Evolutionary conservation across 2,329 filamentous ascomycete species (phyloP), one percentile per base, ranked within the genome.

Genomic region (Chalaropsis thielavioides): DNA sequence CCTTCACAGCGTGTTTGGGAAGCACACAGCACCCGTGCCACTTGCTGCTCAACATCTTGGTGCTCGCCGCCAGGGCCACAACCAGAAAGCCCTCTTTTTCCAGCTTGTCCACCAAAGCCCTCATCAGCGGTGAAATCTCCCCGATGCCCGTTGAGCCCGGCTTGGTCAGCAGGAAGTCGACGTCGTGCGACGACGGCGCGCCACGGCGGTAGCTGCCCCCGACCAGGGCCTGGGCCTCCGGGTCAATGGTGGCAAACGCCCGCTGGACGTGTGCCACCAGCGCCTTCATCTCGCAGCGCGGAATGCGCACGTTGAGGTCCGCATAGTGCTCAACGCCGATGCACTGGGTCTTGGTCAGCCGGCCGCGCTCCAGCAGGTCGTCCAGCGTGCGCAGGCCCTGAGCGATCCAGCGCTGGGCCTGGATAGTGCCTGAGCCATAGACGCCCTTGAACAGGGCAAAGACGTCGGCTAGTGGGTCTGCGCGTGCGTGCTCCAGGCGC

Each of bases 1-100:
- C 71, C 58, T 73, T 68, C 71, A 77, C 65, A 1, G 70, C 70
- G 24, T 69, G 68, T 63, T 70, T 66, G 0, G 89, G 87, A 0
- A 95, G 77, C 11, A 85, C 82, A 46, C 88, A 94, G 63, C 88
- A 92, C 2, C 92, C 92, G 69, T 95, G 89, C 90, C 90, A 96
- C 75, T 94, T 95, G 27, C 85, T 88, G 0, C 88, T 87, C 7
- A 35, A 35, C 24, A 1, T 11, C 38, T n/a, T 40, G 38, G 38
- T 17, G n/a, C 76, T 75, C 10, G 69, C 80, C 0, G 89, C 86
- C 8, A 96, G 80, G 1, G 81, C 80, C 1, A 80, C 84, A 62
- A 87, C 86, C 3, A 96, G 78, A 70, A 95, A 95, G 0, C 77
- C 80, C 4, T 77, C 72, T 0, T 74, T 70, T 49, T 83, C 83